phyloP scores from a whole-genome alignment of 2,329 filamentous ascomycete genomes.

The Epichloe gansuensis region DNA sequence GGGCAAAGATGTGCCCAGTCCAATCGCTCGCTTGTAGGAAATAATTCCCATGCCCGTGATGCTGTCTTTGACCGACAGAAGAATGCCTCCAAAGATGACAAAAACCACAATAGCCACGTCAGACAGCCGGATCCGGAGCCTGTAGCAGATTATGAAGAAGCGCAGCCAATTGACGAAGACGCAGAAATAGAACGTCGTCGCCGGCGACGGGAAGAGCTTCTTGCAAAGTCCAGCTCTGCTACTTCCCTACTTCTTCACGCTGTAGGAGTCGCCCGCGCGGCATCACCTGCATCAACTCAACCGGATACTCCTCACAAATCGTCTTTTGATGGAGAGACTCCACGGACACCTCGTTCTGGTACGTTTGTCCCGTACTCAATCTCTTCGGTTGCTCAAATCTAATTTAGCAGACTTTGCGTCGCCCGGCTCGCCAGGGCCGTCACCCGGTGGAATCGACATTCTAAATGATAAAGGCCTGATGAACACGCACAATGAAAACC shows the following conservation, averaged over 20 bases:
- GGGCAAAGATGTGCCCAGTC: constrained; percentile 39
- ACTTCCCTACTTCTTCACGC: constrained; percentile 66
- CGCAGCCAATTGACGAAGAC: constrained; percentile 61
- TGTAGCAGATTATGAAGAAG: constrained; percentile 36
- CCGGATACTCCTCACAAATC: constrained; percentile 26
- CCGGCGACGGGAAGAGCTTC: constrained; percentile 70
- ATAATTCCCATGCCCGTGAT: constrained; percentile 45
- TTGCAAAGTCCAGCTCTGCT: constrained; percentile 66
- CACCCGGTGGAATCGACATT: constrained; percentile 48
- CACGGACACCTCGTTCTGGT: constrained; percentile 36
- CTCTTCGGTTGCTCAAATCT: constrained; percentile 6
- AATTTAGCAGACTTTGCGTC: constrained; percentile 25
- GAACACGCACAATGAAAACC: constrained; percentile 40
- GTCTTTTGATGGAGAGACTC: constrained; percentile 23
- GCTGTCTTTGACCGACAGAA: constrained; percentile 55
- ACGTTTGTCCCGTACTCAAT: constrained; percentile 17
- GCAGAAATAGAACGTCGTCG: constrained; percentile 75
- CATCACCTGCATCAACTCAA: constrained; percentile 39
- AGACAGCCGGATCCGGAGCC: constrained; percentile 17
- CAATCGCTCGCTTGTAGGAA: constrained; percentile 48
- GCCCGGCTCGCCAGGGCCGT: constrained; percentile 30
- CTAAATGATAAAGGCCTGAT: constrained; percentile 54
- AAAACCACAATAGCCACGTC: constrained; percentile 7
- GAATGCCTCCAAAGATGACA: constrained; percentile 21
- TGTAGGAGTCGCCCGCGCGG: constrained; percentile 44